Percentiles rank a stretch among this genome's conserved stretches.
Evolutionary conservation across 2,329 filamentous ascomycete species (phyloP).

Genomic region (Aspergillus costaricaensis): DNA sequence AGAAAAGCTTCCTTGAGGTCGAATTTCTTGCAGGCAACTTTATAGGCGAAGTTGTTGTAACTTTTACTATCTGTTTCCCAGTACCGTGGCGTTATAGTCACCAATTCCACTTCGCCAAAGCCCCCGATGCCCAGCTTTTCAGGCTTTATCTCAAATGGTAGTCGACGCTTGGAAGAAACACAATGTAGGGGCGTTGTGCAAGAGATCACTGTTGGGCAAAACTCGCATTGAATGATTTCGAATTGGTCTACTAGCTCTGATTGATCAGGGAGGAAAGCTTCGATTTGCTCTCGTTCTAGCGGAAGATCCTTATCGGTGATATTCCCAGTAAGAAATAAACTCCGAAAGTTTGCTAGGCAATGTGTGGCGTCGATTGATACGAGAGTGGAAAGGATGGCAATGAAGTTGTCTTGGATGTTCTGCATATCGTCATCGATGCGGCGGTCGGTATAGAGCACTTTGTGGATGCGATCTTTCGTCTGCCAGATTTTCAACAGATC

Average conservation of each 20-base stretch:
- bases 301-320: neutral
- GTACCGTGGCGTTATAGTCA: neutral
- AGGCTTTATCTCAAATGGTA: neutral
- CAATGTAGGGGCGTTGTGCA: neutral
- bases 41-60: neutral
- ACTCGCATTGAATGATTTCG: neutral
- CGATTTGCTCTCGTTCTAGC: neutral
- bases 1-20: neutral
- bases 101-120: neutral
- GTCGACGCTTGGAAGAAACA: neutral
- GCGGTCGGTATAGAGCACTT: neutral
- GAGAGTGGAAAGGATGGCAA: neutral
- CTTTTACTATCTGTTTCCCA: neutral
- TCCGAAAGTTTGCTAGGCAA: neutral
- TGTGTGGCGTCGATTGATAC: neutral
- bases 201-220: neutral
- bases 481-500: neutral
- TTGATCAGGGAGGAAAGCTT: neutral
- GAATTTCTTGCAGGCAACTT: neutral
- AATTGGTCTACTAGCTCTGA: neutral
- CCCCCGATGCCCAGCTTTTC: neutral
- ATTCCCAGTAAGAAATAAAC: neutral
- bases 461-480: neutral
- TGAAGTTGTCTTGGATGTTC: neutral
- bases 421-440: neutral